phyloP scores from a whole-genome alignment of 768 basidiomycete genomes.

The Tremella mesenterica region DNA sequence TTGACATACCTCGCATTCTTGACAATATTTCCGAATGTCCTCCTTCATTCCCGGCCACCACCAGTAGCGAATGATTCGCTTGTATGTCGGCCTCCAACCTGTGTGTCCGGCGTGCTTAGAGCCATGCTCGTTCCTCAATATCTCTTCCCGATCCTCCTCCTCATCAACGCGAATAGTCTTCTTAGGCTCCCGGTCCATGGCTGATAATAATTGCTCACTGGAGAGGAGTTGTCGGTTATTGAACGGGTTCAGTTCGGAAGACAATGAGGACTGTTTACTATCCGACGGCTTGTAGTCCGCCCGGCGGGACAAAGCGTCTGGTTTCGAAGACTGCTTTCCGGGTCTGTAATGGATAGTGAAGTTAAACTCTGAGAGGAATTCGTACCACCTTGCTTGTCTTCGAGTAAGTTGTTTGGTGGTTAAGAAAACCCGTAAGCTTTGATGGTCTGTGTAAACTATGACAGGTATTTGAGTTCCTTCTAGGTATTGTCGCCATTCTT shows the following conservation, averaged over 20 bases:
- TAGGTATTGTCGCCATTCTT: constrained; percentile 1
- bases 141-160: too few relatives aligned
- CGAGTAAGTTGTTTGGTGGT: constrained; percentile 46
- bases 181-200: too few relatives aligned
- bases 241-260: too few relatives aligned
- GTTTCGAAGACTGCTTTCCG: not conserved
- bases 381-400: constrained; percentile 49
- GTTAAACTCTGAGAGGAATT: not conserved
- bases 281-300: constrained; percentile 3
- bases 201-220: constrained; percentile 30
- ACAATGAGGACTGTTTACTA: too few relatives aligned
- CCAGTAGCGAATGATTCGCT: too few relatives aligned
- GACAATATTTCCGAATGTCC: too few relatives aligned
- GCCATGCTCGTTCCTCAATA: too few relatives aligned
- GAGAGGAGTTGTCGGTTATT: not conserved
- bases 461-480: not conserved
- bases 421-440: constrained; percentile 6
- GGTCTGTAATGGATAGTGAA: constrained; percentile 8
- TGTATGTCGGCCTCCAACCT: too few relatives aligned
- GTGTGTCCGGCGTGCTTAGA: too few relatives aligned
- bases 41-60: too few relatives aligned
- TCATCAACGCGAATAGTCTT: too few relatives aligned
- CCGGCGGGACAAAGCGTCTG: constrained; percentile 5
- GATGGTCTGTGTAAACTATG: constrained; percentile 7
- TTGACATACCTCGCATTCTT: too few relatives aligned